phyloP scores from a whole-genome alignment of 805 yeast species.

The Kuraishia cidri region DNA sequence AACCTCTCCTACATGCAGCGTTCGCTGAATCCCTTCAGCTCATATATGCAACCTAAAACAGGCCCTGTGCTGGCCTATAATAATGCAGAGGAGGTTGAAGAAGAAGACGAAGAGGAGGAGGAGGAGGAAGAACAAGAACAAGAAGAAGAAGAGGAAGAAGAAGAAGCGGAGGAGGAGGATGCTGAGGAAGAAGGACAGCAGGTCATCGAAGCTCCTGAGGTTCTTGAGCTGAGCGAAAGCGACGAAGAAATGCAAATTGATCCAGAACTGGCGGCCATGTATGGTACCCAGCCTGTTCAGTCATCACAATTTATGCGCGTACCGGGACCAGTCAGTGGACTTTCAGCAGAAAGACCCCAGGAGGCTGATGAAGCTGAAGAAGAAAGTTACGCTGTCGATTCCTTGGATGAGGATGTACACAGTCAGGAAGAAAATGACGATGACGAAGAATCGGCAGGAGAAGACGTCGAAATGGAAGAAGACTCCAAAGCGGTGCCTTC shows the following conservation, averaged over 20 bases:
- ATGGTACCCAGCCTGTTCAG: too few species aligned
- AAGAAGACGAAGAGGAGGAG: constrained; percentile 13
- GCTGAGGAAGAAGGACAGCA: constrained; percentile 6
- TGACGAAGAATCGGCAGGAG: constrained; percentile 18
- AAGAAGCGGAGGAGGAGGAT: constrained; percentile 12
- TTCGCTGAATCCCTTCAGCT: too few species aligned
- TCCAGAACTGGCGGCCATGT: too few species aligned
- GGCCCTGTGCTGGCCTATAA: too few species aligned
- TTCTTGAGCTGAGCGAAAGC: too few species aligned
- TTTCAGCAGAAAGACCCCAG: constrained; percentile 13
- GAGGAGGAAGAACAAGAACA: constrained; percentile 9
- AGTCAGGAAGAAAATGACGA: constrained; percentile 2
- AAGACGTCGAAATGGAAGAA: constrained; percentile 17
- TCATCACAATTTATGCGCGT: too few species aligned
- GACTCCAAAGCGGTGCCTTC: constrained; percentile 14
- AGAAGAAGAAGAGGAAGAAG: constrained; percentile 4
- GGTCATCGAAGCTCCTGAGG: too few species aligned
- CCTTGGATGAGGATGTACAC: constrained; percentile 1
- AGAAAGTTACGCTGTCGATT: constrained; percentile 13
- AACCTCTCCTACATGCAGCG: too few species aligned
- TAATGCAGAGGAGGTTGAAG: constrained; percentile 9
- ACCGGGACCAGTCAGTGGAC: too few species aligned
- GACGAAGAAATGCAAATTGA: too few species aligned
- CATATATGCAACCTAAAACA: too few species aligned
- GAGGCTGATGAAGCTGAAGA: constrained; percentile 16